Base-by-base conservation (phyloP, 129 eudicot species). In the Centrapalus pauciflorus region DNA sequence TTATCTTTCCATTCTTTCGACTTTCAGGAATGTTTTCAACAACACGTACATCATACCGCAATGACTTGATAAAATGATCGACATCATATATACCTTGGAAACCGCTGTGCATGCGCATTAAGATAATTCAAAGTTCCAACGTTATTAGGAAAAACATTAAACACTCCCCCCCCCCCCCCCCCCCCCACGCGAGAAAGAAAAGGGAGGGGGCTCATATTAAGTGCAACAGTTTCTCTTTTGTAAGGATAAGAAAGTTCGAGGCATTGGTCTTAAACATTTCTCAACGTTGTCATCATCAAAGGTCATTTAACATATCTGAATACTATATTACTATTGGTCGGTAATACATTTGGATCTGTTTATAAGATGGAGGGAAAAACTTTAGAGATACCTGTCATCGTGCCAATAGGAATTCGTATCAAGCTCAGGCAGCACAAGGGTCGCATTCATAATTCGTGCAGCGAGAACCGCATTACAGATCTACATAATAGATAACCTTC, bases 331-430 rank as follows among this genome's bases (percentile, higher is more conserved):
- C 29, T 32, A 20, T 19, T 70, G 59, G 49, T 28, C 45, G 48
- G 32, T 29, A 38, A 21, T 24, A 21, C 27, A 69, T 37, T 48
- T 69, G 50, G 51, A 50, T 51, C 21, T 21, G 23, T 33, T 30
- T 66, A 19, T 10, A 21, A 17, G 46, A 32, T 24, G 17, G 43
- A 51, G 33, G 62, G 8, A 2, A 24, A 37, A 43, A 70, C 48
- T 19, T 28, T 20, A 59, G 10, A 51, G 5, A 32, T 80, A 93
- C 98, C 98, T 93, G 81, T 84, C 88, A 50, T 89, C 99, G 48
- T 80, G 95, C 99, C 99, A 93, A 54, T 83, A 93, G 54, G 96
- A 93, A 78, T 89, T 93, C 14, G 96, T 93, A 77, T 93, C 99
- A 76, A 93, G 68, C 76, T 93, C 96, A 17, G 99, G 99, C 69